Base-by-base conservation (phyloP, 73 alveolate species). In the Paramecium sexaurelia region DNA sequence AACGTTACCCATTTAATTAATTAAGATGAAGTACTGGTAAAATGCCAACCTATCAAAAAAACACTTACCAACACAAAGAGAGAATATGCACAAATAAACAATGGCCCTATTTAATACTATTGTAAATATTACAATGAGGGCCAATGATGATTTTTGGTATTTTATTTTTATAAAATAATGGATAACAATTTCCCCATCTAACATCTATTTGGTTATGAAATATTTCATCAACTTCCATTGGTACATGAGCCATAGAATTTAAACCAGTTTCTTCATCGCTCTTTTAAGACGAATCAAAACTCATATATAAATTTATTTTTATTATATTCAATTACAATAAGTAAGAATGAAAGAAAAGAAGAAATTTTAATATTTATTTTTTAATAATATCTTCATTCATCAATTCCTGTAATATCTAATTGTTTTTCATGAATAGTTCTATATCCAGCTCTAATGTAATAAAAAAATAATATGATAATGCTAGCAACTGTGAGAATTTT, bases 121-220 rank as follows among this genome's bases (percentile, higher is more conserved):
- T 51, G 7, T 15, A 51, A 45, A 71, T 35, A 71, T 41, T 92
- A 91, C 96, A 93, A 91, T 93, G 96, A 51, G 95, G 96, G 27
- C 96, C 96, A 51, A 93, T 39, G 0, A 91, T 55, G 13, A 91
- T 71, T 35, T 71, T 75, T 11, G 96, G 96, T 10, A 37, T 82
- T 13, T 91, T 91, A 27, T 93, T 84, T 33, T 33, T 93, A n/a
- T 40, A 24, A 19, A 40, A 27, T 40, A 69, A 88, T 41, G 87
- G 84, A n/a, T 41, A 41, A 37, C 87, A 88, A 55, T 69, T 88
- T 40, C 94, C 94, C 90, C 73, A 40, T 71, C 56, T 32, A 40
- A 45, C 19, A 20, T 75, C 69, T 5, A 20, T 15, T 13, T 32
- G 89, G 5, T 35, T 75, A 17, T 33, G 36, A 75, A 36, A 75